Base-by-base conservation (phyloP, 495 filamentous ascomycete species). In the Lepidopterella palustris region DNA sequence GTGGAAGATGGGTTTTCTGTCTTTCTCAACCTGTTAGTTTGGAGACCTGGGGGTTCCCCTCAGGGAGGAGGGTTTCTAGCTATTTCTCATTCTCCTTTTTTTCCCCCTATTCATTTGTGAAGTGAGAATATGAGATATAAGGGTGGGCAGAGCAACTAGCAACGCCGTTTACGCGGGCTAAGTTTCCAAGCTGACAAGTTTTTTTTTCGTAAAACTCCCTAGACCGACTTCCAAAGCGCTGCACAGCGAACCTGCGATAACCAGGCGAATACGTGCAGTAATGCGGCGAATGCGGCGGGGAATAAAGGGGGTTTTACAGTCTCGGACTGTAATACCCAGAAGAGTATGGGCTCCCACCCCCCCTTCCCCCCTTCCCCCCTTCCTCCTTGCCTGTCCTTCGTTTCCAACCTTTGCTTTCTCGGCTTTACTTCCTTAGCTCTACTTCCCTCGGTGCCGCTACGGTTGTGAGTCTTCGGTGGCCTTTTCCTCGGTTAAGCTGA, bases 241-340 rank as follows among this genome's bases (percentile, higher is more conserved):
- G 45, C 32, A 45, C 32, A 58, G 50, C 45, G 61, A 27, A 61
- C 45, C 18, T 67, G 64, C 40, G 64, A 67, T 57, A 63, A 56
- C 42, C 64, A 67, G 58, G 39, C 45, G 20, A 54, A 60, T 45
- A 53, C 32, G 47, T 67, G 64, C 47, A 25, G n/a, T 13, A 15
- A 53, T 50, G 49, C n/a, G 11, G 61, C 61, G 47, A 64, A 64
- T 45, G 31, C n/a, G 10, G 39, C 29, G 23, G 28, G 35, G 31
- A 35, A 53, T 3, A 57, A 62, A 18, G 56, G 56, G 26, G 15
- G n/a, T 11, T 35, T 55, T 24, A 55, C 31, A 26, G 63, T 66
- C 8, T 18, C 23, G 2, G 59, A 66, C 23, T 66, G 63, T 42
- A 59, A 62, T 58, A 23, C 20, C 26, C 60, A 63, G 59, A 66